phyloP scores from a whole-genome alignment of 1,139 yeast genomes.

The Arxiozyma telluris region DNA sequence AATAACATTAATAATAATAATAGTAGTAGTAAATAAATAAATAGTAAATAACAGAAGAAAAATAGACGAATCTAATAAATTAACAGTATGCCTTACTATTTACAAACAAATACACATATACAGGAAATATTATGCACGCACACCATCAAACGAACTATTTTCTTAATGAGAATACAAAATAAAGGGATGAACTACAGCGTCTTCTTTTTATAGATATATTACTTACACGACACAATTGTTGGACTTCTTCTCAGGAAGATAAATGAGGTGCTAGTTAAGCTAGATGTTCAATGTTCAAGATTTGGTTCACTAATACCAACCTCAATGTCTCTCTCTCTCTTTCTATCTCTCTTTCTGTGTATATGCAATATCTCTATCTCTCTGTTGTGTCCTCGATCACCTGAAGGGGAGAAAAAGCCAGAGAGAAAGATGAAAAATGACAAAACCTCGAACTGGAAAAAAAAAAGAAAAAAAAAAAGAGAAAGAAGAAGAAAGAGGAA shows the following conservation, averaged over 20 bases:
- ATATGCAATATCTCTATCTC: not conserved
- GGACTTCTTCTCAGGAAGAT: not conserved
- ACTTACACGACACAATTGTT: not conserved
- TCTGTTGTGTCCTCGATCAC: not conserved
- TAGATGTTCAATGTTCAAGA: too few species aligned
- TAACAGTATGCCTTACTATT: not conserved
- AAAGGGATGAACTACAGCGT: not conserved
- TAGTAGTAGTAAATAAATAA: too few species aligned
- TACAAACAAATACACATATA: not conserved
- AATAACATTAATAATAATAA: not conserved
- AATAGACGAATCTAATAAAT: not conserved
- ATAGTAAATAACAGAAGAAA: too few species aligned
- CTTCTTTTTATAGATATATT: too few species aligned
- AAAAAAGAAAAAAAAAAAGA: too few species aligned
- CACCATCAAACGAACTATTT: too few species aligned
- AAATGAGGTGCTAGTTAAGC: not conserved
- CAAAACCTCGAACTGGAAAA: not conserved
- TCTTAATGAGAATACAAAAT: not conserved
- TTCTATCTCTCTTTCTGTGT: too few species aligned
- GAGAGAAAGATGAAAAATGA: too few species aligned
- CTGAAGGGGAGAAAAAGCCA: not conserved
- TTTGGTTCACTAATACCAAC: too few species aligned
- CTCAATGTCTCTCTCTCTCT: too few species aligned
- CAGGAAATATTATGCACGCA: too few species aligned
- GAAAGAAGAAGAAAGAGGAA: not conserved